A percentile compares a stretch with the other conserved stretches of the same genome.
Conservation (phyloP, 2,329 filamentous ascomycete genomes). For the Cladorrhinum sp. region DNA sequence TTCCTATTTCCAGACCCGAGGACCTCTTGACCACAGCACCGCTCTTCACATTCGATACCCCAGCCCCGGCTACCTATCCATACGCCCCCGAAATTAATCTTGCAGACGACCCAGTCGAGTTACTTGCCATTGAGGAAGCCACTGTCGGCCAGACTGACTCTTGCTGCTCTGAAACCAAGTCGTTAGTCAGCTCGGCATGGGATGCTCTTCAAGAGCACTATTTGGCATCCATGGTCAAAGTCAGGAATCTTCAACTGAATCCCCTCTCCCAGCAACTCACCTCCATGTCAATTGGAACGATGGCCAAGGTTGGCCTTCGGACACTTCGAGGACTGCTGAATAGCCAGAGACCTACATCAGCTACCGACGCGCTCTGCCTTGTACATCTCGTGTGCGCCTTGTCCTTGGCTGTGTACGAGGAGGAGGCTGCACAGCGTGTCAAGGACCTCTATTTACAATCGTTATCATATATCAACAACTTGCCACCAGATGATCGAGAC, state of each 20-base stretch:
- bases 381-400: slow-evolving; percentile 52
- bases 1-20: slow-evolving; percentile 25
- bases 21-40: slow-evolving; percentile 33
- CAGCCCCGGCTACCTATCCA: slow-evolving; percentile 23
- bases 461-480: slow-evolving; percentile 41
- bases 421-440: slow-evolving; percentile 36
- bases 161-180: slow-evolving; percentile 34
- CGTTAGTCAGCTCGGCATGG: slow-evolving; percentile 44
- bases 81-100: slow-evolving; percentile 39
- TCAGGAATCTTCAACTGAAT: slow-evolving; percentile 41
- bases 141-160: slow-evolving; percentile 21
- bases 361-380: slow-evolving; percentile 49
- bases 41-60: slow-evolving; percentile 31
- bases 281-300: slow-evolving; percentile 36
- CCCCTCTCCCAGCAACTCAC: slow-evolving; percentile 41
- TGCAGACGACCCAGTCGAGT: slow-evolving; percentile 28
- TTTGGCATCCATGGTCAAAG: slow-evolving; percentile 42
- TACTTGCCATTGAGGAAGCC: slow-evolving; percentile 22
- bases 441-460: slow-evolving; percentile 47
- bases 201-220: slow-evolving; percentile 47
- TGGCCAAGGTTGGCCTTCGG: slow-evolving; percentile 43
- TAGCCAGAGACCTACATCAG: slow-evolving; percentile 36
- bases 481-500: slow-evolving; percentile 37
- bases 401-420: slow-evolving; percentile 45
- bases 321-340: slow-evolving; percentile 41